Conservation (phyloP, 2,329 filamentous ascomycete genomes). For the Mariannaea sp. region DNA sequence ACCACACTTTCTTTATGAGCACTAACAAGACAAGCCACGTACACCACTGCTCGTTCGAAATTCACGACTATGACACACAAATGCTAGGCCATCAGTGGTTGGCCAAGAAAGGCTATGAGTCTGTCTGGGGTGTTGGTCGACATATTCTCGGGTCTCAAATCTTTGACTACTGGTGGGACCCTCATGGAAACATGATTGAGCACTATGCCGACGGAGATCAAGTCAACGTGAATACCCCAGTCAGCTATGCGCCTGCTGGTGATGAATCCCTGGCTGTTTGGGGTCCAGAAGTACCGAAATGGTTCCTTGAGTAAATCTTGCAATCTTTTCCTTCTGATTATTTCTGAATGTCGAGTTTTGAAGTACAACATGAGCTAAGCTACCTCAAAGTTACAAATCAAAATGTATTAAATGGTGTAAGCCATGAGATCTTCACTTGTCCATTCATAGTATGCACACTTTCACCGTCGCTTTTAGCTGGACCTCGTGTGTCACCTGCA, state of each 20-base stretch:
- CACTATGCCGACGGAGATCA: slow-evolving; percentile 67
- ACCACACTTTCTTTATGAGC: slow-evolving; percentile 46
- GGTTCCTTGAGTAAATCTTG: background rate
- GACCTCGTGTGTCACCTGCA: no score
- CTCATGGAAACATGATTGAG: slow-evolving; percentile 44
- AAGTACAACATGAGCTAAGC: no score
- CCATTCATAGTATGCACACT: no score
- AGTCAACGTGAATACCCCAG: slow-evolving; percentile 48
- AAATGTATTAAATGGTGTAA: no score
- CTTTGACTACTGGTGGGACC: slow-evolving; percentile 12
- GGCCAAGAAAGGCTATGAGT: slow-evolving; percentile 52
- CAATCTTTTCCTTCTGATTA: background rate
- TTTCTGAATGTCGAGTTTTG: background rate
- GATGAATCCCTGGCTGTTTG: slow-evolving; percentile 11
- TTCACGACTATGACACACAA: slow-evolving; percentile 66
- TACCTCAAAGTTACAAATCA: no score
- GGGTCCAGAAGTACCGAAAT: slow-evolving; percentile 9
- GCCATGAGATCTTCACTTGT: no score
- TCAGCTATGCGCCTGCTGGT: background rate
- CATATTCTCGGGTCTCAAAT: slow-evolving; percentile 58
- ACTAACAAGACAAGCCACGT: background rate
- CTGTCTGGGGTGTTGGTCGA: slow-evolving; percentile 65
- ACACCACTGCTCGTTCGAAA: slow-evolving; percentile 45
- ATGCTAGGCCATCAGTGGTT: slow-evolving; percentile 61
- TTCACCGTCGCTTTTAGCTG: no score